These are phyloP conservation scores for Carex parvula DNA, from an alignment of 176 grass and related monocot genomes.

Conservation along the genomic window DNA sequence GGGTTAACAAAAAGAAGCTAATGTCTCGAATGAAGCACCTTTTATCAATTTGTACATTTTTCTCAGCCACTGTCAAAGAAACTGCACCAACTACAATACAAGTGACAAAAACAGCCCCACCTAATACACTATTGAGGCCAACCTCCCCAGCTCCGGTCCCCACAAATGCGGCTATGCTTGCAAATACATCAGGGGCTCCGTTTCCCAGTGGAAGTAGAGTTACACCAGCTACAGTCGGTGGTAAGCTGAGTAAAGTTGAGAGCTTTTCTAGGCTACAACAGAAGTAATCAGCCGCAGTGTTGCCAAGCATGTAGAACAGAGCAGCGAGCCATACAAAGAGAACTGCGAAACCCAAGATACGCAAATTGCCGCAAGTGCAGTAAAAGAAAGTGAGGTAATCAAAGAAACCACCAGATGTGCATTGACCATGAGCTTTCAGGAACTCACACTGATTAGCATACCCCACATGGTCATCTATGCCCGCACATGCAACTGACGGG, in stretches of 20 bases:
- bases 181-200: slow-evolving; percentile 92
- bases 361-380: slow-evolving; percentile 64
- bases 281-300: slow-evolving; percentile 94
- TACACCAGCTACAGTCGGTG: slow-evolving; percentile 80
- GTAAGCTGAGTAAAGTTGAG: slow-evolving; percentile 62
- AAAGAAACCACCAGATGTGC: slow-evolving; percentile 69
- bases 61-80: slow-evolving; percentile 66
- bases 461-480: slow-evolving; percentile 55
- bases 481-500: slow-evolving; percentile 57
- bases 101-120: slow-evolving; percentile 92
- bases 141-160: slow-evolving; percentile 75
- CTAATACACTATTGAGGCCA: slow-evolving; percentile 86
- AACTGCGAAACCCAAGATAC: slow-evolving; percentile 53
- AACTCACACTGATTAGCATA: slow-evolving; percentile 72
- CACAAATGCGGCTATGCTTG: slow-evolving; percentile 86
- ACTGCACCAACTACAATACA: slow-evolving; percentile 85
- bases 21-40: slow-evolving; percentile 90
- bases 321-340: slow-evolving; percentile 64
- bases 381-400: slow-evolving; percentile 84
- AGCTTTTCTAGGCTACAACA: slow-evolving; percentile 98
- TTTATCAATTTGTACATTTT: slow-evolving; percentile 90
- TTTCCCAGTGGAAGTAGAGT: slow-evolving; percentile 91
- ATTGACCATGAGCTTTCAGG: slow-evolving; percentile 61
- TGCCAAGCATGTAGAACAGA: slow-evolving; percentile 88
- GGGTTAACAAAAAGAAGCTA: slow-evolving; percentile 73